These are phyloP conservation scores for Mortierella sp. DNA, from an alignment of 371 early-diverging fungal genomes.

Conservation along the genomic window DNA sequence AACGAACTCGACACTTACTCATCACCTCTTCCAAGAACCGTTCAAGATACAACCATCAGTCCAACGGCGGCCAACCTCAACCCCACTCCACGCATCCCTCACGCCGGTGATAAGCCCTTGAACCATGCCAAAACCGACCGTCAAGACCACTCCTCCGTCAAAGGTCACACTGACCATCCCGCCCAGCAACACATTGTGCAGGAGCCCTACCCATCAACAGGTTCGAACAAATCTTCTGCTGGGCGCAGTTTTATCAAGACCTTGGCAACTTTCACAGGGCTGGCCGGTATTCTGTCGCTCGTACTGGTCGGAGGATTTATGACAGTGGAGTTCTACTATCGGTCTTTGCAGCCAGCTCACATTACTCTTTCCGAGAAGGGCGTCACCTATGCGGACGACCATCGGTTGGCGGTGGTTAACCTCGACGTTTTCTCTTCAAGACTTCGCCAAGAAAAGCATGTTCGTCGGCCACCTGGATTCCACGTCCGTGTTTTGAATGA, in stretches of 20 bases:
- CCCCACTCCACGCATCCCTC: neutral
- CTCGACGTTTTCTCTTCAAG: constrained; percentile 25
- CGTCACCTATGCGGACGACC: constrained; percentile 19
- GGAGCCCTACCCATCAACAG: neutral
- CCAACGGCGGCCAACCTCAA: neutral
- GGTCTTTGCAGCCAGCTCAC: constrained; percentile 28
- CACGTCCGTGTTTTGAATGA: constrained; percentile 32
- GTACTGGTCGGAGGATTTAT: constrained; percentile 13
- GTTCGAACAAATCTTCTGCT: neutral
- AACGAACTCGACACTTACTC: neutral
- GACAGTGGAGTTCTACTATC: neutral
- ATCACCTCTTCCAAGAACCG: neutral
- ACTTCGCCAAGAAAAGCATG: constrained; percentile 11
- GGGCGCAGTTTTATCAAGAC: neutral
- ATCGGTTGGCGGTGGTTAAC: constrained; percentile 14
- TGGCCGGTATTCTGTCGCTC: constrained; percentile 11
- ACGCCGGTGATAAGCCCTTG: neutral
- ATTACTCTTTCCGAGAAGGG: constrained; percentile 4
- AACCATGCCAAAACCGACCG: neutral
- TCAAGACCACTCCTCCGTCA: neutral
- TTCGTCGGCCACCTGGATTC: constrained; percentile 20
- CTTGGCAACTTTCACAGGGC: neutral
- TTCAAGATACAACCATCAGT: neutral
- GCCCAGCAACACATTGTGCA: neutral
- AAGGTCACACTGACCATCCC: neutral